Conservation (phyloP, 495 filamentous ascomycete species). For the Parmelia sp. region DNA sequence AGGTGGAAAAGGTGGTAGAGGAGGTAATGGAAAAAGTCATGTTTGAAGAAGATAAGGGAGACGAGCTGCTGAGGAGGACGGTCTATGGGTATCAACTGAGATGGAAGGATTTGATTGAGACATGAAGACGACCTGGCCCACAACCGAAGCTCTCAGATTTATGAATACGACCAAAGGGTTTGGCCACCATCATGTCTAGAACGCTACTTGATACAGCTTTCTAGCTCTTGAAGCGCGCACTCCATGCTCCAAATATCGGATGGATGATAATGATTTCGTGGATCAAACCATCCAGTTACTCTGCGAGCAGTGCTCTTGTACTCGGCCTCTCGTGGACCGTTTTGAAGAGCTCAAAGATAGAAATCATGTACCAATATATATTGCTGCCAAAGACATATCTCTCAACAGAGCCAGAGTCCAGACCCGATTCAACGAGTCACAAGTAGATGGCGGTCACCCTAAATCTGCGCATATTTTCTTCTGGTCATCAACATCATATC, state of each 20-base stretch:
- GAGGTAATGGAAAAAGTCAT: slow-evolving; percentile 73
- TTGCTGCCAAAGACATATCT: background rate
- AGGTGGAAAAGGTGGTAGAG: slow-evolving; percentile 71
- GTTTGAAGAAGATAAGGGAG: slow-evolving; percentile 83
- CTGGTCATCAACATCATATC: background rate
- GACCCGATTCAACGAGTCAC: background rate
- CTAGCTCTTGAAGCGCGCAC: background rate
- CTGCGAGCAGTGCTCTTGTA: background rate
- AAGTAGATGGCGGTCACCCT: background rate
- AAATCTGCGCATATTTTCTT: background rate
- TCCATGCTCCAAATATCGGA: background rate
- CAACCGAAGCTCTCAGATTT: background rate
- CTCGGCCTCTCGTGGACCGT: background rate
- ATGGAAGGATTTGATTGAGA: slow-evolving; percentile 9
- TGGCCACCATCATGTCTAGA: background rate
- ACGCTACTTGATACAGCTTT: background rate
- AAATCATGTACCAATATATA: background rate
- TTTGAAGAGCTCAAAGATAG: background rate
- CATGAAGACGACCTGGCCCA: background rate
- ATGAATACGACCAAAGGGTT: background rate
- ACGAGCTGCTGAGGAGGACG: slow-evolving; percentile 66
- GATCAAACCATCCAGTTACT: background rate
- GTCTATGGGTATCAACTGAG: slow-evolving; percentile 71
- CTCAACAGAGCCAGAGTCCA: background rate
- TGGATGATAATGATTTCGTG: background rate